Conservation (phyloP, 345 rosid species). For the Citrus cavaleriei region DNA sequence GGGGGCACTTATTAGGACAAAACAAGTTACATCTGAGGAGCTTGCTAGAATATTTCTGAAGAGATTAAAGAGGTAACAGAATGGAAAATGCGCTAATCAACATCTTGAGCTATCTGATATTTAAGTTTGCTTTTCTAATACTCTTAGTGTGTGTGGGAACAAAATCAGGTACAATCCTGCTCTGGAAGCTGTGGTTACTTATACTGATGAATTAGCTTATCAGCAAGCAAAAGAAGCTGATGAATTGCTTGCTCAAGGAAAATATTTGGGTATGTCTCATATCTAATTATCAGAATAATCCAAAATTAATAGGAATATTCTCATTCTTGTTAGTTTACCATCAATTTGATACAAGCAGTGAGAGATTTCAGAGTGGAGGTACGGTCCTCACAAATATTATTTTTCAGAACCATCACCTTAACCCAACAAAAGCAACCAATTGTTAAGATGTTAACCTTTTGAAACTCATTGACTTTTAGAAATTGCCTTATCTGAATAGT, state of each 20-base stretch:
- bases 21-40: constrained; percentile 64
- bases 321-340: neutral
- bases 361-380: neutral
- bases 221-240: constrained; percentile 86
- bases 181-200: constrained; percentile 75
- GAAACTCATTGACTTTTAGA: neutral
- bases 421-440: neutral
- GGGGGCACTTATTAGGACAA: constrained; percentile 69
- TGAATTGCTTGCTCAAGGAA: constrained; percentile 69
- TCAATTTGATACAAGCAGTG: neutral
- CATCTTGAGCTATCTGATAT: neutral
- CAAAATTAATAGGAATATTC: neutral
- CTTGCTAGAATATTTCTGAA: constrained; percentile 55
- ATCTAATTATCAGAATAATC: neutral
- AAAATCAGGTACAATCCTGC: constrained; percentile 55
- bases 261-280: constrained; percentile 53
- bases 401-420: neutral
- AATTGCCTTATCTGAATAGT: neutral
- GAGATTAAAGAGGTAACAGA: constrained; percentile 59
- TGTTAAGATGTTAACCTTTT: neutral
- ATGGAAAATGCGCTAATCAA: neutral
- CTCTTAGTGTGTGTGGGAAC: constrained; percentile 12
- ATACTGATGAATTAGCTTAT: constrained; percentile 73
- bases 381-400: neutral
- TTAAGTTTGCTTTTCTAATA: neutral